A percentile compares a stretch with the other conserved stretches of the same genome.
Evolutionary conservation across 2,329 filamentous ascomycete genomes (phyloP).

Genomic region (Gliomastix tumulicola): DNA sequence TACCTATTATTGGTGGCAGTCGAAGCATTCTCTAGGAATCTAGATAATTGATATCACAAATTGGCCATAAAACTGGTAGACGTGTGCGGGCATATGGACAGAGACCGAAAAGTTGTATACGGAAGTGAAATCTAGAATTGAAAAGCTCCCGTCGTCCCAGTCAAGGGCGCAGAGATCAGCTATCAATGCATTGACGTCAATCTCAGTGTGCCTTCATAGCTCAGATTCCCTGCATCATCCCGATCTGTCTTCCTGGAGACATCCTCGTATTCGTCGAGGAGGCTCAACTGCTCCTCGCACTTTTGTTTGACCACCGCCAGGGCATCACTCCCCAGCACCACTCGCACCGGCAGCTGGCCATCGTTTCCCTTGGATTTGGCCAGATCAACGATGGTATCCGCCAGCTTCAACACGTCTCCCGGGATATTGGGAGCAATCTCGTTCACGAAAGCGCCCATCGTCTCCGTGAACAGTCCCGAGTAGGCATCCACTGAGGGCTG

Average conservation of each 20-base stretch:
- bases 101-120: too few relatives aligned
- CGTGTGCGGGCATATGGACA: too few relatives aligned
- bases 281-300: constrained; percentile 10
- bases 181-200: too few relatives aligned
- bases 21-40: too few relatives aligned
- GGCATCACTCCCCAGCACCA: constrained; percentile 21
- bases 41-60: too few relatives aligned
- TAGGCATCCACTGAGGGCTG: constrained; percentile 11
- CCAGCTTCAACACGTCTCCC: constrained; percentile 14
- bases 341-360: constrained; percentile 13
- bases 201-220: too few relatives aligned
- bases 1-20: too few relatives aligned
- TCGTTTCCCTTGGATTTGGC: constrained; percentile 16
- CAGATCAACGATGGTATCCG: constrained; percentile 14
- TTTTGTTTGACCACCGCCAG: constrained; percentile 13
- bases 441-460: constrained; percentile 12
- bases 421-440: constrained; percentile 14
- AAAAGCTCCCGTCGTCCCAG: too few relatives aligned
- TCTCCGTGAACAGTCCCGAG: constrained; percentile 9
- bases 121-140: too few relatives aligned
- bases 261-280: constrained; percentile 14
- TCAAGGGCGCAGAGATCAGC: too few relatives aligned
- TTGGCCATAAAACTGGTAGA: too few relatives aligned
- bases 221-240: too few relatives aligned
- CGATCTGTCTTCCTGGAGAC: constrained; percentile 13